phyloP scores from a whole-genome alignment of 2,329 filamentous ascomycete genomes.

The Rachicladosporium sp. region DNA sequence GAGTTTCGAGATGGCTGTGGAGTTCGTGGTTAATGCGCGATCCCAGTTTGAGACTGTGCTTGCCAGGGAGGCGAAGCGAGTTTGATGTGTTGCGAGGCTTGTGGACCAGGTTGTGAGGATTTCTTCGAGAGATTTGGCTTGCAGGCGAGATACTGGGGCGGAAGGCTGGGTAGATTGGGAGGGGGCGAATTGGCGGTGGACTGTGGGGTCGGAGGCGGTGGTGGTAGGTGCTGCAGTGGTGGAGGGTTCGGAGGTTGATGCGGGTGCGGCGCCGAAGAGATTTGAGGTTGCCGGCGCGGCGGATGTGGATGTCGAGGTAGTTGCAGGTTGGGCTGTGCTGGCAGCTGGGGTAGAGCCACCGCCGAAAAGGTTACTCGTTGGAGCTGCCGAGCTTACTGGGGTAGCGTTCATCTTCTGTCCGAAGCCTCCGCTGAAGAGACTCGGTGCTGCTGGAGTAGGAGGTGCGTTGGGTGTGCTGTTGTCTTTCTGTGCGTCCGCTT shows the following conservation, averaged over 20 bases:
- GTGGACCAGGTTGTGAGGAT: conserved; percentile 96
- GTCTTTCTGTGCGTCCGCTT: conserved; percentile 1
- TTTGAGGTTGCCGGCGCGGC: conserved; percentile 4
- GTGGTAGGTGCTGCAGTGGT: conserved; percentile 4
- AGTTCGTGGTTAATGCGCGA: conserved; percentile 80
- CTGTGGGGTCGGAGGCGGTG: not conserved
- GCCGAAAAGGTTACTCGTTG: conserved; percentile 6
- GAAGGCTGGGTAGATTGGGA: conserved; percentile 1
- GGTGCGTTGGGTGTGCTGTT: conserved; percentile 5
- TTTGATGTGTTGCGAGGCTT: conserved; percentile 89
- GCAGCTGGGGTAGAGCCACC: conserved; percentile 1
- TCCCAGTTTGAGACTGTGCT: conserved; percentile 84
- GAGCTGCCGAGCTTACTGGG: conserved; percentile 14
- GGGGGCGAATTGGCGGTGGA: not conserved
- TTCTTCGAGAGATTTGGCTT: conserved; percentile 99
- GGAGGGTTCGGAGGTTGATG: conserved; percentile 5
- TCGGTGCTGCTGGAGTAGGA: not conserved
- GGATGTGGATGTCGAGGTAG: conserved; percentile 6
- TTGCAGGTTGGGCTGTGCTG: conserved; percentile 3
- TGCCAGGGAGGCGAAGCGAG: conserved; percentile 87
- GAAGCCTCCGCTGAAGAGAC: conserved; percentile 4
- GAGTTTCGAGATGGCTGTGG: conserved; percentile 85
- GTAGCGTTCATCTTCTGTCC: conserved; percentile 9
- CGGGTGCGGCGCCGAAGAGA: conserved; percentile 6
- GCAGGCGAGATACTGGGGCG: conserved; percentile 69